Percentiles rank a stretch among this genome's conserved stretches.
Evolutionary conservation across 177 flowering plant genomes (phyloP).

Genomic region (Tripterygium wilfordii): DNA sequence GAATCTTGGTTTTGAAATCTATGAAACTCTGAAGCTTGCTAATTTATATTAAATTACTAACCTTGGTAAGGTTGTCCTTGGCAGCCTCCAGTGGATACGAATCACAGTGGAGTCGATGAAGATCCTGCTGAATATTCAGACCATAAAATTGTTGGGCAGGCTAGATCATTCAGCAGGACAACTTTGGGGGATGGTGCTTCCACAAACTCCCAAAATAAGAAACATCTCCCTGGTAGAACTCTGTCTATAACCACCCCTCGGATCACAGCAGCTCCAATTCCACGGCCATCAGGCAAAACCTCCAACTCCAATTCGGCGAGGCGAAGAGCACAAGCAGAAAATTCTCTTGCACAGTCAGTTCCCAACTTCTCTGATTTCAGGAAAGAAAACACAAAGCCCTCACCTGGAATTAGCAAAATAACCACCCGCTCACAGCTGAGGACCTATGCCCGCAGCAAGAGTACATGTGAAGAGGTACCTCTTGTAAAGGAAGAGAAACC

Average conservation of each 20-base stretch:
- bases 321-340: constrained; percentile 56
- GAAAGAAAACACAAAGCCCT: constrained; percentile 87
- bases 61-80: constrained; percentile 14
- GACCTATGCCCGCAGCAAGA: constrained; percentile 59
- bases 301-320: constrained; percentile 46
- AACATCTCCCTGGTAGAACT: constrained; percentile 41
- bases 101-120: constrained; percentile 62
- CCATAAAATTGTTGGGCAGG: constrained; percentile 31
- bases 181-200: constrained; percentile 39
- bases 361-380: constrained; percentile 88
- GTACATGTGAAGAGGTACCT: constrained; percentile 52
- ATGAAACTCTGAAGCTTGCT: neutral
- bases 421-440: constrained; percentile 49
- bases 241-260: constrained; percentile 61
- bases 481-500: constrained; percentile 66
- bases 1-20: neutral
- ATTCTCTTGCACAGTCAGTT: constrained; percentile 82
- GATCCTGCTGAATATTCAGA: constrained; percentile 41
- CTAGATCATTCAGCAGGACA: constrained; percentile 31
- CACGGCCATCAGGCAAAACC: constrained; percentile 51
- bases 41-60: constrained; percentile 4
- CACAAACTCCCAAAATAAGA: constrained; percentile 50
- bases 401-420: constrained; percentile 48
- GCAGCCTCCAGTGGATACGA: constrained; percentile 47
- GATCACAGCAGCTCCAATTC: constrained; percentile 33